Conservation (phyloP, 2,329 filamentous ascomycete genomes). For the Colletotrichum falcatum region DNA sequence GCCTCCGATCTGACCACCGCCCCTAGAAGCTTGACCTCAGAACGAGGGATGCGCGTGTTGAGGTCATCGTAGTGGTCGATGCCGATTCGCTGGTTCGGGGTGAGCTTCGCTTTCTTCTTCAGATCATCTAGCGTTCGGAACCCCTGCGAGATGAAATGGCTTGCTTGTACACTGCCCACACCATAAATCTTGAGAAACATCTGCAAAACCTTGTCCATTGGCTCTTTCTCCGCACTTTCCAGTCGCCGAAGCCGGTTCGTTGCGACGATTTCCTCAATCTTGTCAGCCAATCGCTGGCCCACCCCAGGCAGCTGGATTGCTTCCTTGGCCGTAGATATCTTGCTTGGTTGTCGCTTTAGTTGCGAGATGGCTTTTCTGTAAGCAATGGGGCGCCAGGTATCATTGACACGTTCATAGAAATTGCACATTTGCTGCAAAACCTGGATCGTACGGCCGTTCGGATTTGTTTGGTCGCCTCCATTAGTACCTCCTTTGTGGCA, state of each 20-base stretch:
- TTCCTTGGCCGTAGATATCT: constrained; percentile 76
- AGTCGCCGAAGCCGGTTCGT: constrained; percentile 79
- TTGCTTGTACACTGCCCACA: constrained; percentile 77
- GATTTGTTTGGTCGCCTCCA: constrained; percentile 63
- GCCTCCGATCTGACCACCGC: constrained; percentile 71
- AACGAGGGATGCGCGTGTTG: constrained; percentile 79
- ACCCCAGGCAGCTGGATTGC: constrained; percentile 76
- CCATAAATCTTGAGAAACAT: constrained; percentile 84
- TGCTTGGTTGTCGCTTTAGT: constrained; percentile 72
- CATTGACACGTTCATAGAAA: constrained; percentile 80
- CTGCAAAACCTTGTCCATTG: constrained; percentile 72
- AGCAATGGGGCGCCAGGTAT: constrained; percentile 80
- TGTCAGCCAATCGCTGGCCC: constrained; percentile 78
- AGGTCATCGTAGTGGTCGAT: constrained; percentile 86
- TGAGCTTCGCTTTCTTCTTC: constrained; percentile 69
- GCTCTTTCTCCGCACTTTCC: constrained; percentile 76
- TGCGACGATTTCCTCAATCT: constrained; percentile 89
- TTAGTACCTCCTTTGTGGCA: constrained; percentile 66
- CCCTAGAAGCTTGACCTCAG: constrained; percentile 79
- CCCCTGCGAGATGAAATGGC: constrained; percentile 81
- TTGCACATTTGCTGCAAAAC: constrained; percentile 82
- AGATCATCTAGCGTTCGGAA: constrained; percentile 81
- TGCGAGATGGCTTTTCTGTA: constrained; percentile 84
- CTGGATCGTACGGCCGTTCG: constrained; percentile 81
- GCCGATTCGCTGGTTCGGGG: constrained; percentile 77